Evolutionary conservation across 1,284 basidiomycete genomes (phyloP).

Genomic region (Vanrija pseudolonga): DNA sequence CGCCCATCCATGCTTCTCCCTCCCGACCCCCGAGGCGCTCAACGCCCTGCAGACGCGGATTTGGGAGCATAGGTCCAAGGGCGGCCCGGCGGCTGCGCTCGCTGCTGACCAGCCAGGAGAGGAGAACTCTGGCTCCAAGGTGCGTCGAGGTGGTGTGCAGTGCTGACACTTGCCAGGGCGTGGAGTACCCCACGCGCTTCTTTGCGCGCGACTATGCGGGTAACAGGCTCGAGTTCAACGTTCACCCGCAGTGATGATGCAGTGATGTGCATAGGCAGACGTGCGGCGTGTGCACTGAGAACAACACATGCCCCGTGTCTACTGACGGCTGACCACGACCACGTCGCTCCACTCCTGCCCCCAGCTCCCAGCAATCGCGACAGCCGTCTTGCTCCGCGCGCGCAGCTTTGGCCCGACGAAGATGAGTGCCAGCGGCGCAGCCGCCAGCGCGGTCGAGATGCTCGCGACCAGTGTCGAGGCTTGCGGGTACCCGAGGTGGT

Average conservation of each 20-base stretch:
- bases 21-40: constrained; percentile 29
- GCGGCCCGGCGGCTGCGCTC: constrained; percentile 23
- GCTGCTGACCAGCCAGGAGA: constrained; percentile 39
- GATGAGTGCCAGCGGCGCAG: constrained; percentile 10
- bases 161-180: constrained; percentile 20
- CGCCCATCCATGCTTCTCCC: constrained; percentile 42
- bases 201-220: constrained; percentile 45
- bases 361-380: no score
- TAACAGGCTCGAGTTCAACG: constrained; percentile 43
- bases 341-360: no score
- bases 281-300: no score
- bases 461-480: no score
- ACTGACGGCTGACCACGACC: no score
- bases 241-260: neutral
- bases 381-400: constrained; percentile 27
- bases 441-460: no score
- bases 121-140: constrained; percentile 40
- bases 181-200: constrained; percentile 45
- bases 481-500: no score
- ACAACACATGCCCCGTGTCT: no score
- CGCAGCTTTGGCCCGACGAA: constrained; percentile 40
- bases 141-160: constrained; percentile 1
- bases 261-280: no score
- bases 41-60: constrained; percentile 38
- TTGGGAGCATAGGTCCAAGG: constrained; percentile 24